Conservation (phyloP, 768 basidiomycete species). For the Podaxis sp. region DNA sequence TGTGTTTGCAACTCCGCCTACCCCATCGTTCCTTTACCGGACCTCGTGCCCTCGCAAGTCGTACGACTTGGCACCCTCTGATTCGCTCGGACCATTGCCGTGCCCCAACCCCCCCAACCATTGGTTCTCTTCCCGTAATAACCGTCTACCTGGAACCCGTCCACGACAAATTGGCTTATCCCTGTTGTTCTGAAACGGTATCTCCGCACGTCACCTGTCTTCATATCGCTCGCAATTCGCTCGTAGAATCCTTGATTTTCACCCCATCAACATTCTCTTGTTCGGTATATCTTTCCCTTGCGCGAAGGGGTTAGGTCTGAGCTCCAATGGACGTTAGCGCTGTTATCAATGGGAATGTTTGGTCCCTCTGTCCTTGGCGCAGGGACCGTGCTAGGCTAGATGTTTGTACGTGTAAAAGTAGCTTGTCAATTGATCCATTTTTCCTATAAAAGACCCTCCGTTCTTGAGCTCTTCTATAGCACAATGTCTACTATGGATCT, state of each 20-base stretch:
- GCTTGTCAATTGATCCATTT: conserved; percentile 13
- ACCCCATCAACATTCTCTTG: background rate
- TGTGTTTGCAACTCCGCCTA: conserved; percentile 8
- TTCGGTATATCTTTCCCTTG: background rate
- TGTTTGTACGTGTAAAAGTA: conserved; percentile 23
- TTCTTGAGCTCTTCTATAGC: conserved; percentile 10
- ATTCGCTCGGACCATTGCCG: conserved; percentile 15
- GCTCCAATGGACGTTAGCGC: conserved; percentile 3
- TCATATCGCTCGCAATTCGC: background rate
- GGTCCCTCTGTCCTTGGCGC: conserved; percentile 6
- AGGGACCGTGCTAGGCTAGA: conserved; percentile 16
- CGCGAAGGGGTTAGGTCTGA: background rate
- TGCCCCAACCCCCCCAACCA: too few species aligned
- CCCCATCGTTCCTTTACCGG: background rate
- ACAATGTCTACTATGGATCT: conserved; percentile 11
- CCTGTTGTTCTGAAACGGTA: background rate
- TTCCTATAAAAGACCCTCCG: conserved; percentile 28
- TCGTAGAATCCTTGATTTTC: background rate
- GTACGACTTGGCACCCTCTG: conserved; percentile 8
- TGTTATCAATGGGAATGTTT: background rate
- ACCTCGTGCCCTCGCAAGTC: conserved; percentile 10
- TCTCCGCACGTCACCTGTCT: conserved; percentile 5
- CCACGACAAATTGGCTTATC: background rate
- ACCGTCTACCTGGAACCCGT: background rate
- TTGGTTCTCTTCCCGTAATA: background rate